Conservation (phyloP, 371 early-diverging fungal species). For the Mortierella sp. region DNA sequence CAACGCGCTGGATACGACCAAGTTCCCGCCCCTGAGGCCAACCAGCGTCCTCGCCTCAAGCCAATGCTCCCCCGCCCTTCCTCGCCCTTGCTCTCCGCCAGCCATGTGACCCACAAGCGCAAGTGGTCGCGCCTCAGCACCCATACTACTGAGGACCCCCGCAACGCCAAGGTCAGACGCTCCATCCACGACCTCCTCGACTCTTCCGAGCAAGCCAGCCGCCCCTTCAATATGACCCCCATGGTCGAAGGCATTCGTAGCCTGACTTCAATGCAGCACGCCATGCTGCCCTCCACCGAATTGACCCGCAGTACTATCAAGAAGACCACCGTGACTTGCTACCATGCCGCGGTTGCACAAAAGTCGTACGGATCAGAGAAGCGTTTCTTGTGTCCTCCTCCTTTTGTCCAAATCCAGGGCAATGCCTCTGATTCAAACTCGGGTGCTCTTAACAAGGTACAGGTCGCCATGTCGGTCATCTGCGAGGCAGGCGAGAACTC, state of each 20-base stretch:
- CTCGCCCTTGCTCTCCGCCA: conserved; percentile 22
- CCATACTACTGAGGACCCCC: conserved; percentile 50
- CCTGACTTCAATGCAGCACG: not conserved
- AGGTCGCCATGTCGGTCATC: conserved; percentile 75
- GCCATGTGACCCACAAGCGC: conserved; percentile 41
- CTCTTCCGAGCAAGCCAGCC: not conserved
- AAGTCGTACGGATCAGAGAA: conserved; percentile 92
- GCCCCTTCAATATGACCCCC: conserved; percentile 32
- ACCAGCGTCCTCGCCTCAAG: conserved; percentile 16
- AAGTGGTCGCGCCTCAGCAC: conserved; percentile 57
- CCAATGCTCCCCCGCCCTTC: conserved; percentile 29
- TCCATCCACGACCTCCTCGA: conserved; percentile 46
- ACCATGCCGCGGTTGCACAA: conserved; percentile 82
- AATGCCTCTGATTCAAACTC: conserved; percentile 37
- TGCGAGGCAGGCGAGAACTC: conserved; percentile 64
- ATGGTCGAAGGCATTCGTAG: conserved; percentile 23
- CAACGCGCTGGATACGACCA: conserved; percentile 20
- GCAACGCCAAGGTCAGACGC: conserved; percentile 52
- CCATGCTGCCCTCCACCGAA: not conserved
- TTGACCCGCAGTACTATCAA: conserved; percentile 16
- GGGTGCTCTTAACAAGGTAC: conserved; percentile 60
- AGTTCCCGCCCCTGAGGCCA: not conserved
- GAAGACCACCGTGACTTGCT: conserved; percentile 70
- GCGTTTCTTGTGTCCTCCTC: conserved; percentile 90
- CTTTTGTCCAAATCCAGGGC: conserved; percentile 67